These are phyloP conservation scores for Zizania latifolia DNA, from an alignment of 176 grass and related monocot genomes.

Conservation along the genomic window DNA sequence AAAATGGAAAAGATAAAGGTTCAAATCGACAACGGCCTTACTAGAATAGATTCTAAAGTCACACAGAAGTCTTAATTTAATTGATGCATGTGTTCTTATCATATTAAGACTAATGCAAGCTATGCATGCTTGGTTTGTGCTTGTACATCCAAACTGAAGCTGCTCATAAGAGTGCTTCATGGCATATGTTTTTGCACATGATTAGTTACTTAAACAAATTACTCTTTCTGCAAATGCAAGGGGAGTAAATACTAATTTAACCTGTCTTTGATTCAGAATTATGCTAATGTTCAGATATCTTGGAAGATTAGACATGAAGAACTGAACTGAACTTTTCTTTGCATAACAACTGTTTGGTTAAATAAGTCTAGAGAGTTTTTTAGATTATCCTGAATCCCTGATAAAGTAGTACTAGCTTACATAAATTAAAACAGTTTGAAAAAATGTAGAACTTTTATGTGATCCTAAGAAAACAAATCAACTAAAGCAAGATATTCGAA, in stretches of 20 bases:
- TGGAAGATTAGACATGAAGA: constrained; percentile 23
- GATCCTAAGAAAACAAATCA: background rate
- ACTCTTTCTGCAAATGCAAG: background rate
- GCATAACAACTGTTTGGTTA: background rate
- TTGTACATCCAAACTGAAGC: background rate
- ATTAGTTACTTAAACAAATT: background rate
- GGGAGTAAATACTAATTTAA: background rate
- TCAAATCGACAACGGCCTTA: constrained; percentile 3
- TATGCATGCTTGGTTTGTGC: background rate
- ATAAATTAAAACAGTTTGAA: background rate
- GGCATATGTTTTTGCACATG: background rate
- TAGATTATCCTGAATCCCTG: too few species aligned
- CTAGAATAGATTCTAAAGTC: constrained; percentile 35
- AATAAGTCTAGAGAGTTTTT: background rate
- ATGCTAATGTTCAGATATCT: background rate
- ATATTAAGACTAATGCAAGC: background rate
- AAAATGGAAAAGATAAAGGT: background rate
- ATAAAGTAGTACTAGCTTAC: background rate
- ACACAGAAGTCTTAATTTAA: constrained; percentile 15
- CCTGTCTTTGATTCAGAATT: background rate
- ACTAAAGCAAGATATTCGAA: background rate
- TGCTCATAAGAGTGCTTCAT: background rate
- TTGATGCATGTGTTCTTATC: constrained; percentile 9
- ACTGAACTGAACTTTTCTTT: background rate
- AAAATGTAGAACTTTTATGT: background rate